Conservation (phyloP, 495 filamentous ascomycete species). For the Neurospora cerealis region DNA sequence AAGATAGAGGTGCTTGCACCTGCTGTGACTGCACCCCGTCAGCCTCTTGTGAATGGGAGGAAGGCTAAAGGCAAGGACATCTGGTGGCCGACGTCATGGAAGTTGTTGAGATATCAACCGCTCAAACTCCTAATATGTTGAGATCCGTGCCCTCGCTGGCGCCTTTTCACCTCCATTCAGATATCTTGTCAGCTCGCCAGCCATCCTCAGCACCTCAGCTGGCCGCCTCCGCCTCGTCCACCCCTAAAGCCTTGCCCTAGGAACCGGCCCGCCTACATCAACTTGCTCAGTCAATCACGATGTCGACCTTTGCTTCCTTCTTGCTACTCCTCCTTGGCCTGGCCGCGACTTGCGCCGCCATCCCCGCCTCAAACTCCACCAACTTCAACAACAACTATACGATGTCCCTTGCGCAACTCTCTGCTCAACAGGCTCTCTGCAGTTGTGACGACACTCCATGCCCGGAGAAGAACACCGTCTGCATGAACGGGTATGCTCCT, state of each 20-base stretch:
- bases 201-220: neutral
- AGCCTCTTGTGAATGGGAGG: neutral
- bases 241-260: neutral
- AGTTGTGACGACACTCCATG: neutral
- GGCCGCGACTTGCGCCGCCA: neutral
- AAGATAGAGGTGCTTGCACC: neutral
- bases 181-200: neutral
- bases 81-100: neutral
- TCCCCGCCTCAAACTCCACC: neutral
- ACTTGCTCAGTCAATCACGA: neutral
- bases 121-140: no score
- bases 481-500: neutral
- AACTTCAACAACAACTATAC: neutral
- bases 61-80: neutral
- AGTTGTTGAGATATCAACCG: neutral
- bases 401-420: neutral
- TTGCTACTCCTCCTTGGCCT: neutral
- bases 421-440: neutral
- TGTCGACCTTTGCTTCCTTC: neutral
- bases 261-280: neutral
- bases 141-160: no score
- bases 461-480: neutral
- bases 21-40: neutral
- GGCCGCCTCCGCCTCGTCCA: neutral
- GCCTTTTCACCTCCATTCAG: neutral